Evolutionary conservation across 2,329 filamentous ascomycete genomes (phyloP).

Genomic region (Lachnellula subtilissima): DNA sequence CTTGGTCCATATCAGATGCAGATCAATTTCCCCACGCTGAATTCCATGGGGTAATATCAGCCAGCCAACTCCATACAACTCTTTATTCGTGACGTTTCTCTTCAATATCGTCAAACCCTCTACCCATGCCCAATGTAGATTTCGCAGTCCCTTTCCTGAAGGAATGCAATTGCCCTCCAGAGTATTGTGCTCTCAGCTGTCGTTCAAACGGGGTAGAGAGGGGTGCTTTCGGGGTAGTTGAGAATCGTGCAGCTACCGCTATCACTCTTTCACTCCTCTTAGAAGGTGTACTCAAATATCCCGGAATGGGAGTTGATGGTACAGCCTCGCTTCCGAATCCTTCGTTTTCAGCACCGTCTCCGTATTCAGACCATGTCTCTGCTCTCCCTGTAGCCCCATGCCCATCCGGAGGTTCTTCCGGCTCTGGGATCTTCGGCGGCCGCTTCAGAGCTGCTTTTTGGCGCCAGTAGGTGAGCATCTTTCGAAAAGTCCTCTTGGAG

Average conservation of each 20-base stretch:
- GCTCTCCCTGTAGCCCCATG: conserved; percentile 17
- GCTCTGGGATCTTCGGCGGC: conserved; percentile 8
- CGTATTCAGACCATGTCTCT: conserved; percentile 30
- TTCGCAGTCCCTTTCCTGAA: conserved; percentile 14
- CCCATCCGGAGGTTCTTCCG: conserved; percentile 5
- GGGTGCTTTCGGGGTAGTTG: conserved; percentile 41
- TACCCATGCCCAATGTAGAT: conserved; percentile 19
- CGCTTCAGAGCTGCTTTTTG: conserved; percentile 23
- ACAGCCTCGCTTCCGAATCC: conserved; percentile 20
- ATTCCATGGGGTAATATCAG: conserved; percentile 5
- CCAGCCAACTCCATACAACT: conserved; percentile 4
- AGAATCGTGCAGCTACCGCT: conserved; percentile 34
- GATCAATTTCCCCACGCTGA: not conserved
- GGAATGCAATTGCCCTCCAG: conserved; percentile 18
- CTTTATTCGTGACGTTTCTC: conserved; percentile 21
- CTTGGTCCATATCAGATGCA: not conserved
- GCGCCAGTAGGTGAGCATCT: conserved; percentile 31
- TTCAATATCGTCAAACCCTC: conserved; percentile 27
- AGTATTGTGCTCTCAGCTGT: conserved; percentile 31
- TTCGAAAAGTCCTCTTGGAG: conserved; percentile 29
- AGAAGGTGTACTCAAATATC: conserved; percentile 30
- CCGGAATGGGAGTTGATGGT: conserved; percentile 19
- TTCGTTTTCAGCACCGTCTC: conserved; percentile 23
- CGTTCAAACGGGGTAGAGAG: conserved; percentile 41
- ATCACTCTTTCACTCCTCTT: conserved; percentile 40